Evolutionary conservation across 2,329 filamentous ascomycete species (phyloP), one percentile per base, ranked within the genome.

Genomic region (Pezicula rhizophila): DNA sequence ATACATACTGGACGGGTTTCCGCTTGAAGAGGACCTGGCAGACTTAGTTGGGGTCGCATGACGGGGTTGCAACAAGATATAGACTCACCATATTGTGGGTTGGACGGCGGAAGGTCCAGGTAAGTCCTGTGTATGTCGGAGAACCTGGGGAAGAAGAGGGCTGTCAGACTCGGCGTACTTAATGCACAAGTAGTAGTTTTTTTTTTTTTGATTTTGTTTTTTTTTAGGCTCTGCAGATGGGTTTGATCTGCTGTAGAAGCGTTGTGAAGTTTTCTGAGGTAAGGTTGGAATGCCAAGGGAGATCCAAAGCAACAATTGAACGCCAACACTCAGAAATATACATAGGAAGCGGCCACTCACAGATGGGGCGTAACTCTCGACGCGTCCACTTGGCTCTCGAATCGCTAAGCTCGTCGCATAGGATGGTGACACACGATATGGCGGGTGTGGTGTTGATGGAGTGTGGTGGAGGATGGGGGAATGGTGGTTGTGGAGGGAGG

Each of bases 11-110:
- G 64, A 97, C 90, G 49, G 91, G 91, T 71, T 97, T 97, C 62
- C 93, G 83, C 74, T 97, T 97, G 70, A 88, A 96, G 56, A 96
- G 79, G 60, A 99, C 92, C 92, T 97, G 46, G 8, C 26, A 35
- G 10, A 5, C 26, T 58, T 45, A 52, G 47, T 52, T 35, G 53
- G 37, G 25, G 28, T 4, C 38, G 12, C 28, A 15, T 17, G n/a
- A 12, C 14, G 15, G 20, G 26, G 26, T 14, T 26, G 42, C 45
- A 40, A 20, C 5, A 25, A 26, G 41, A 8, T 33, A 34, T 15
- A n/a, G 15, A 33, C 50, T 31, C 52, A 64, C 62, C 62, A 64
- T 64, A 31, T 45, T 60, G 54, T 43, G 48, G 46, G 37, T 49
- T 51, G 37, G 43, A 48, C 44, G 46, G 47, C 31, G 45, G 15